Evolutionary conservation across 2,329 filamentous ascomycete species (phyloP), one percentile per base, ranked within the genome.

Genomic region (Pseudogymnoascus sp.): DNA sequence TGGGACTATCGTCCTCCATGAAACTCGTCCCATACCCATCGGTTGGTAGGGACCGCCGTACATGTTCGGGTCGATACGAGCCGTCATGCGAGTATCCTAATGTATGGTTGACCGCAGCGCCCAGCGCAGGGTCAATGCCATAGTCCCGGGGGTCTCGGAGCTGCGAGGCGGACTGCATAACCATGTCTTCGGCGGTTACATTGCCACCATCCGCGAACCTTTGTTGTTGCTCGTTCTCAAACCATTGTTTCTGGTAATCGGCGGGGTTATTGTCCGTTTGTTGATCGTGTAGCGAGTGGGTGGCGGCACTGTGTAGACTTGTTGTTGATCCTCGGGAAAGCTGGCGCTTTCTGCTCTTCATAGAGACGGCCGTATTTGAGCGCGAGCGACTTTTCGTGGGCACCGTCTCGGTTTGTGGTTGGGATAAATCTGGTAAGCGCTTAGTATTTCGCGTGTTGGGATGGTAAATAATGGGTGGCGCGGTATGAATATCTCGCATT

Each of bases 141-240:
- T 78, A 83, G 16, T 77, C 75, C 61, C 78, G 78, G 49, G 76
- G 76, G 58, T 77, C 75, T 65, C 83, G 81, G 69, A 86, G 78
- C 65, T 84, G 83, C 21, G 80, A 78, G 29, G 81, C 79, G 16
- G 81, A 80, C 62, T 84, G 81, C 65, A 87, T 75, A 58, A 87
- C 80, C 74, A 86, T 80, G 64, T 84, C 83, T 67, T 86, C 84
- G 23, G 81, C 74, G 2, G 81, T 78, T 76, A 86, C 78, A 41
- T 73, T 68, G 39, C 66, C 65, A 31, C 70, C 67, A 39, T 59
- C 65, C 29, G 63, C 67, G 33, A 72, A 72, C 62, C 69, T 67
- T 45, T 71, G 65, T 19, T 67, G 69, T 61, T 70, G 69, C 41
- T 65, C 61, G 37, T 71, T 69, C 31, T 73, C 69, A 65, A 70